Evolutionary conservation across 495 filamentous ascomycete species (phyloP).

Genomic region (Penicillium steckii): DNA sequence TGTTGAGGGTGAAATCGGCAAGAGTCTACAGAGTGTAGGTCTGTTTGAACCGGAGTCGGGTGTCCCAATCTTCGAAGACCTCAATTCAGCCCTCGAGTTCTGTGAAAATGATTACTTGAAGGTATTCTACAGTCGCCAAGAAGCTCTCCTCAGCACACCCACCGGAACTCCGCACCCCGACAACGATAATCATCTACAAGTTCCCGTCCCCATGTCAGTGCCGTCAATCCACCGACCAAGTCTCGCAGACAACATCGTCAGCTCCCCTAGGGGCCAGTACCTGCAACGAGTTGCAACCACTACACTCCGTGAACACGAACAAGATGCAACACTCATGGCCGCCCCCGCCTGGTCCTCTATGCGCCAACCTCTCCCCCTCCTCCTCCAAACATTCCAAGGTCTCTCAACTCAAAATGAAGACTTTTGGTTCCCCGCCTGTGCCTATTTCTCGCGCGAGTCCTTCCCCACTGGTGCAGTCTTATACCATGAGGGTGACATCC

Average conservation of each 20-base stretch:
- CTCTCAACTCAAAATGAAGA: conserved; percentile 77
- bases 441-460: conserved; percentile 67
- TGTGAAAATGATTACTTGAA: conserved; percentile 95
- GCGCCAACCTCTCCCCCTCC: conserved; percentile 83
- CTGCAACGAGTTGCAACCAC: conserved; percentile 75
- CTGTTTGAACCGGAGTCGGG: conserved; percentile 66
- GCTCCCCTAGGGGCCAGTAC: conserved; percentile 75
- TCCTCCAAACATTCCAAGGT: conserved; percentile 89
- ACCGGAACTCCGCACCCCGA: conserved; percentile 3
- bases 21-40: conserved; percentile 75
- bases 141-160: conserved; percentile 30
- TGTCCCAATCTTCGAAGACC: conserved; percentile 77
- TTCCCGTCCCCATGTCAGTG: conserved; percentile 51
- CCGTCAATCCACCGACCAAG: conserved; percentile 12
- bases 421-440: conserved; percentile 81
- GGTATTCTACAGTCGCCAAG: conserved; percentile 65
- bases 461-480: conserved; percentile 68
- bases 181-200: conserved; percentile 42
- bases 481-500: conserved; percentile 68
- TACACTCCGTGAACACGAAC: conserved; percentile 65
- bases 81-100: conserved; percentile 89
- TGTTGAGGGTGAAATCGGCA: conserved; percentile 69
- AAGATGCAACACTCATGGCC: conserved; percentile 43
- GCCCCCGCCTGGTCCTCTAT: conserved; percentile 72
- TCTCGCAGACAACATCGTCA: conserved; percentile 51